These are phyloP conservation scores for Zygosaccharomyces lentus DNA, from an alignment of 805 yeast species.

Conservation along the genomic window DNA sequence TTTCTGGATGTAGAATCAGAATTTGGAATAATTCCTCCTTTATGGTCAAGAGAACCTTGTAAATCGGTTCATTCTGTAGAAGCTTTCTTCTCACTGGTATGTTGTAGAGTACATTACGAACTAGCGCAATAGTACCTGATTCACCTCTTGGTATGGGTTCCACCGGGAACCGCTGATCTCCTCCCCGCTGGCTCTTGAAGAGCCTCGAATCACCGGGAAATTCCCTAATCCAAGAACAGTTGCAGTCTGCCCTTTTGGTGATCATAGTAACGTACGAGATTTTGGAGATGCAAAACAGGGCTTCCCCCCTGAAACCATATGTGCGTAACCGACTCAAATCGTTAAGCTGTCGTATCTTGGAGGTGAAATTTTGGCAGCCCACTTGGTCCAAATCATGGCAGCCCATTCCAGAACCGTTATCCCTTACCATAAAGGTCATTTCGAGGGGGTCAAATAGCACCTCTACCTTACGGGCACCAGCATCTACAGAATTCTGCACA, in stretches of 20 bases:
- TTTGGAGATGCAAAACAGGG: constrained; percentile 52
- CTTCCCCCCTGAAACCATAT: constrained; percentile 73
- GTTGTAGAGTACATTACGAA: constrained; percentile 23
- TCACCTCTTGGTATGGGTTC: constrained; percentile 2
- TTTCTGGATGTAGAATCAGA: constrained; percentile 17
- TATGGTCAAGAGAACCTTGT: constrained; percentile 10
- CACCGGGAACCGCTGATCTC: not conserved
- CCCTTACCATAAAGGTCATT: constrained; percentile 44
- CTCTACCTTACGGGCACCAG: constrained; percentile 40
- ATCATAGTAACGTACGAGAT: constrained; percentile 44
- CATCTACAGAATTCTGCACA: constrained; percentile 53
- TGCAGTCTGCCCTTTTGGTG: constrained; percentile 39
- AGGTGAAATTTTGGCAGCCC: constrained; percentile 50
- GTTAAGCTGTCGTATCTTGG: constrained; percentile 43
- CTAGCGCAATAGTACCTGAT: constrained; percentile 23
- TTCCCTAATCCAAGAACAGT: constrained; percentile 28
- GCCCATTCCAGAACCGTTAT: constrained; percentile 69
- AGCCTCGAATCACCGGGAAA: constrained; percentile 12
- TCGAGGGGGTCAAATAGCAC: constrained; percentile 37
- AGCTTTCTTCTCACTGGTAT: constrained; percentile 28
- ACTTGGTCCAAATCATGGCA: constrained; percentile 44
- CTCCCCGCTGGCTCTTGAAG: constrained; percentile 1
- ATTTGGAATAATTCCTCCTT: constrained; percentile 23
- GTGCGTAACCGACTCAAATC: constrained; percentile 41
- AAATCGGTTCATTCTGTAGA: constrained; percentile 12